Conservation (phyloP, 2,329 filamentous ascomycete species). For the Sporothrix phasma region DNA sequence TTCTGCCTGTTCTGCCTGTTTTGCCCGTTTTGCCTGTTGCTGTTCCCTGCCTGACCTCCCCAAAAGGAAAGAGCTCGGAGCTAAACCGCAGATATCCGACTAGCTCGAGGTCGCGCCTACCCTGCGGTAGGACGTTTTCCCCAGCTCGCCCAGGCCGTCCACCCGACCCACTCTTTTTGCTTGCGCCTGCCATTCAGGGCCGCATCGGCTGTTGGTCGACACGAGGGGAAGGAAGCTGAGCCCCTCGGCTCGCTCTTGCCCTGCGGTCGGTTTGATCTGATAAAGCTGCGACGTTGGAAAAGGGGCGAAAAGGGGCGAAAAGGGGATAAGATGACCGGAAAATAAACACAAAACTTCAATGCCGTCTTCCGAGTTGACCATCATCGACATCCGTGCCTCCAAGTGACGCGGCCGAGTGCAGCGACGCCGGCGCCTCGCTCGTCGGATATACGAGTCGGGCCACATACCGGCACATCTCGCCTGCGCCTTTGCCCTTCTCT, state of each 20-base stretch:
- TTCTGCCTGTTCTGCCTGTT: neutral
- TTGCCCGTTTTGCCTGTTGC: neutral
- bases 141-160: neutral
- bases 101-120: too few species aligned
- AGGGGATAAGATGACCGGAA: too few species aligned
- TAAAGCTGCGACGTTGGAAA: neutral
- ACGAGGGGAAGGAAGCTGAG: neutral
- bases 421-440: neutral
- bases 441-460: slow-evolving; percentile 6
- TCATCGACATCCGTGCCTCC: neutral
- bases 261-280: neutral
- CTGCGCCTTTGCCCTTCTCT: neutral
- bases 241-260: neutral
- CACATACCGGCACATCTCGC: neutral
- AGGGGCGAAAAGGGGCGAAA: neutral
- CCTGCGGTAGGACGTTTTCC: slow-evolving; percentile 9
- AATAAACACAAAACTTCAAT: neutral
- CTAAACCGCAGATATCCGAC: too few species aligned
- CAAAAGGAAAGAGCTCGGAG: slow-evolving; percentile 6
- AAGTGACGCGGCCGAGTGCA: neutral
- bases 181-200: neutral
- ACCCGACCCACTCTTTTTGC: neutral
- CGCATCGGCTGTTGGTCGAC: slow-evolving; percentile 3
- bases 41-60: too few species aligned
- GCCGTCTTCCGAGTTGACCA: neutral